Evolutionary conservation across 1,284 basidiomycete genomes (phyloP).

Genomic region (Paramarasmius palmivorus): DNA sequence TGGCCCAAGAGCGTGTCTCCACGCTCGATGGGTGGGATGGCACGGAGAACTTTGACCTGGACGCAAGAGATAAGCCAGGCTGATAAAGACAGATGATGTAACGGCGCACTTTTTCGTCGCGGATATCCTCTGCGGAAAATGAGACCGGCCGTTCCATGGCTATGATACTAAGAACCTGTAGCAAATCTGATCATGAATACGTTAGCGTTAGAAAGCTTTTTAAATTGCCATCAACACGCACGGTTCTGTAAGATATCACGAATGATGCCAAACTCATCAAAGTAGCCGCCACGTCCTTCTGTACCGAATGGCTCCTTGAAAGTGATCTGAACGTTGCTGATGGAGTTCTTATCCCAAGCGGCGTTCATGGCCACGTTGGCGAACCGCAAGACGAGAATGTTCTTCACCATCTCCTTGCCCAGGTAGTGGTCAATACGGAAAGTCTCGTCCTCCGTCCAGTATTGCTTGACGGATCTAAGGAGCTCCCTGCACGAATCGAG

Average conservation of each 20-base stretch:
- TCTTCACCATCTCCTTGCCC: slow-evolving; percentile 99
- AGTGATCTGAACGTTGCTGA: slow-evolving; percentile 95
- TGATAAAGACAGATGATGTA: slow-evolving; percentile 17
- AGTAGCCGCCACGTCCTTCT: slow-evolving; percentile 96
- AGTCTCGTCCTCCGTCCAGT: slow-evolving; percentile 94
- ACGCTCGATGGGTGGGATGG: slow-evolving; percentile 79
- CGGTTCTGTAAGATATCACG: slow-evolving; percentile 96
- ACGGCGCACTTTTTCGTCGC: slow-evolving; percentile 85
- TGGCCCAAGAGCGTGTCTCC: slow-evolving; percentile 89
- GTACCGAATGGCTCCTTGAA: slow-evolving; percentile 99
- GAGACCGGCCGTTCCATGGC: slow-evolving; percentile 98
- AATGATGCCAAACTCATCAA: slow-evolving; percentile 98
- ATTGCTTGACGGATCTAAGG: slow-evolving; percentile 75
- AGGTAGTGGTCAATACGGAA: slow-evolving; percentile 98
- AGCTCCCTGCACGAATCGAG: slow-evolving; percentile 84
- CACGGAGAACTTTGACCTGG: slow-evolving; percentile 92
- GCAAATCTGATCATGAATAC: slow-evolving; percentile 66
- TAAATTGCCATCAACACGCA: slow-evolving; percentile 44
- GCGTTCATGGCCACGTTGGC: slow-evolving; percentile 88
- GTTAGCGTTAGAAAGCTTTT: background rate
- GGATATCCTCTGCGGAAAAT: slow-evolving; percentile 93
- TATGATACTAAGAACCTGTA: slow-evolving; percentile 90
- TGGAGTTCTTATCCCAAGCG: slow-evolving; percentile 91
- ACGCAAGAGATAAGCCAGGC: slow-evolving; percentile 14
- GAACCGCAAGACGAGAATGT: slow-evolving; percentile 90